Evolutionary conservation across 306 rosid genomes (phyloP).

Genomic region (Dalbergia cultrata): DNA sequence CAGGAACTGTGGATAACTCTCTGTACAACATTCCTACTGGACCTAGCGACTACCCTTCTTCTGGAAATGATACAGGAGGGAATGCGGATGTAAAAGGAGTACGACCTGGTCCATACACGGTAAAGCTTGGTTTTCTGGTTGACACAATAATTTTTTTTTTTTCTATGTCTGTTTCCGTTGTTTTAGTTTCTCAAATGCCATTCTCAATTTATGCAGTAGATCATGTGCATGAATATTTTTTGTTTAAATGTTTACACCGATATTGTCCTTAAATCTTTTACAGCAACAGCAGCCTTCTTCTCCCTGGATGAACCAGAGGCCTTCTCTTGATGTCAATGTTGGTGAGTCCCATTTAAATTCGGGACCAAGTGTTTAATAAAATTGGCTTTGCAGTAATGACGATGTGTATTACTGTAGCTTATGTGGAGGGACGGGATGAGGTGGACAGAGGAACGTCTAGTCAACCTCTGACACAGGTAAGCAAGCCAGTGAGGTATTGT

Average conservation of each 20-base stretch:
- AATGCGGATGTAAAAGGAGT: conserved; percentile 77
- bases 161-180: neutral
- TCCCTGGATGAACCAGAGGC: conserved; percentile 90
- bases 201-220: neutral
- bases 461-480: conserved; percentile 84
- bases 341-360: conserved; percentile 66
- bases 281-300: conserved; percentile 99
- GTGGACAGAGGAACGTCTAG: conserved; percentile 82
- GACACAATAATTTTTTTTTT: neutral
- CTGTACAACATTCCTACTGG: conserved; percentile 91
- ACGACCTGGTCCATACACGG: conserved; percentile 82
- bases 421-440: conserved; percentile 97
- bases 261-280: conserved; percentile 40
- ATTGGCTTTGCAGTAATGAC: conserved; percentile 49
- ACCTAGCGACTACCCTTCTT: conserved; percentile 74
- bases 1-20: conserved; percentile 74
- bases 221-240: neutral
- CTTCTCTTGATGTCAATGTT: conserved; percentile 96
- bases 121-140: conserved; percentile 46
- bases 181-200: conserved; percentile 30
- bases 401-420: conserved; percentile 70
- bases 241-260: conserved; percentile 23
- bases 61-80: conserved; percentile 77
- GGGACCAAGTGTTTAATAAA: conserved; percentile 22
- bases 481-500: conserved; percentile 40